Base-by-base conservation (phyloP, 1,284 basidiomycete species). In the Blastosporella zonata region DNA sequence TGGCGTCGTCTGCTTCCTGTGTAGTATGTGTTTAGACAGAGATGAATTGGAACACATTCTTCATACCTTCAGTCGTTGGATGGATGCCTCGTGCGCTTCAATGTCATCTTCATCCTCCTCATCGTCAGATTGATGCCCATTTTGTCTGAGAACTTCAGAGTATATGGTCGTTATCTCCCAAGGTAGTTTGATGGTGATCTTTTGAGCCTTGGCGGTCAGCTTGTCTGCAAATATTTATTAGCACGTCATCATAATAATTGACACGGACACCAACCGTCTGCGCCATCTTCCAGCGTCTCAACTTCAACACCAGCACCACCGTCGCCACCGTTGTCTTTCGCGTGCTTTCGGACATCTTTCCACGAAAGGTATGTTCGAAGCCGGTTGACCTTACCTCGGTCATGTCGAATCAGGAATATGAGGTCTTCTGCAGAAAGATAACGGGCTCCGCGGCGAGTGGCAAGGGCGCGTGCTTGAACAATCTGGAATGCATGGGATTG, bases 341-440 rank as follows among this genome's bases (percentile, higher is more conserved):
- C 93, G 57, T 93, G 90, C 63, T 97, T 97, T 13, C 96, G 81
- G 6, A 98, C 95, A 57, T 97, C 96, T 63, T 97, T 97, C 95
- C 96, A 99, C 0, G 90, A 91, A n/a, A 99, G 78, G 63, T 97
- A 98, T 8, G 93, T 97, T 21, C 93, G 72, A 15, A 98, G 73
- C 20, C 96, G 78, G 66, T 97, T 97, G 52, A 98, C 92, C 67
- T 97, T 97, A 17, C 89, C 91, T 53, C 92, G 77, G 68, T 98
- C 96, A 61, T 97, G 90, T 7, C 96, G 85, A 62, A 98, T 95
- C 57, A 97, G 82, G 60, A 97, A 98, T 58, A 99, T 93, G 49
- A 98, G 82, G 67, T 99, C 96, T 67, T 98, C 95, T 0, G 93
- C 86, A 0, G 90, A 85, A 28, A 97, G 77, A 59, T 87, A 92